Conservation (phyloP, 2,329 filamentous ascomycete genomes). For the Apiospora saccharicola region DNA sequence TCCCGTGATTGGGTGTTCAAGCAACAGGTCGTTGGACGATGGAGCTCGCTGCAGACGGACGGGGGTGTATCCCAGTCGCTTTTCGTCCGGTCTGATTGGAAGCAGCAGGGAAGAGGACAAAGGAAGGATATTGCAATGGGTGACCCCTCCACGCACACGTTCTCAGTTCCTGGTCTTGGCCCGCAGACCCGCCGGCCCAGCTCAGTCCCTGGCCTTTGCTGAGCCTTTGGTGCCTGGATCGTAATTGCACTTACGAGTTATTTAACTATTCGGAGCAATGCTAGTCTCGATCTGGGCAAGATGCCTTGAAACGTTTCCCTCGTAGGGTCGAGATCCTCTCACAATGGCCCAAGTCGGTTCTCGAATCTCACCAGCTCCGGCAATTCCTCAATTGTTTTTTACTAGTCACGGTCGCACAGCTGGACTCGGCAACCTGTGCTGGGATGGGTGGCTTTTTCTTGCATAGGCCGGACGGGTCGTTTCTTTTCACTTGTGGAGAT, state of each 20-base stretch:
- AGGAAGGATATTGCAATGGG: conserved; percentile 20
- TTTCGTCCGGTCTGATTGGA: background rate
- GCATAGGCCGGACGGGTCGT: conserved; percentile 1
- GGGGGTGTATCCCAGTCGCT: conserved; percentile 13
- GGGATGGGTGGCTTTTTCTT: background rate
- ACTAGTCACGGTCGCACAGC: background rate
- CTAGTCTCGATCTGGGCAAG: background rate
- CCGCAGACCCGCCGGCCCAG: conserved; percentile 14
- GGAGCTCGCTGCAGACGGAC: background rate
- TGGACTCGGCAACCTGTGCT: background rate
- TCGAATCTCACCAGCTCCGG: background rate
- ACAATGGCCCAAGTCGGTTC: background rate
- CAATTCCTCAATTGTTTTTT: background rate
- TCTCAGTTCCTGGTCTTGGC: conserved; percentile 12
- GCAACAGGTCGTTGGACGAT: conserved; percentile 14
- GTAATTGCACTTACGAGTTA: conserved; percentile 21
- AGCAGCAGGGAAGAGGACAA: conserved; percentile 4
- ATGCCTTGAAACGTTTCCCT: background rate
- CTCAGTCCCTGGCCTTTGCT: background rate
- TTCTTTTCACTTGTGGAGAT: conserved; percentile 18
- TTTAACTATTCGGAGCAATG: background rate
- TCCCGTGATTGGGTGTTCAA: conserved; percentile 14
- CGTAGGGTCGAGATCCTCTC: background rate
- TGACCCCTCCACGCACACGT: conserved; percentile 18
- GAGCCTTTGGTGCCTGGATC: conserved; percentile 3